Evolutionary conservation across 495 filamentous ascomycete genomes (phyloP).

Genomic region (Hypomontagnella submonticulosa): DNA sequence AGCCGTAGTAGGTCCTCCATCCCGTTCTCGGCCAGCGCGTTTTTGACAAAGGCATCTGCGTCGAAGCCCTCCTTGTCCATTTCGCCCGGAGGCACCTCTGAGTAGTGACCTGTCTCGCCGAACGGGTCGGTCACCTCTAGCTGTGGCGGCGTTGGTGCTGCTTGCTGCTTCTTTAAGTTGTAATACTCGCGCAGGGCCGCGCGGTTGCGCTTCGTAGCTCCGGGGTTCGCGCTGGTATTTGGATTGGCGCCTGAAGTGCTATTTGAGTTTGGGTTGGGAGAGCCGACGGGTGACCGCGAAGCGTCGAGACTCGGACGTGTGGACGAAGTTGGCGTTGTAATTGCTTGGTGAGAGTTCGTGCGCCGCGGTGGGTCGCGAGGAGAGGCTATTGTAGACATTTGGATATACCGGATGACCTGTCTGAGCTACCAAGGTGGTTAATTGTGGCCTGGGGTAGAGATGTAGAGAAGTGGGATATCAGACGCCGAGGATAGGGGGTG

Average conservation of each 20-base stretch:
- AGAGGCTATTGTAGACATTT: slow-evolving; percentile 83
- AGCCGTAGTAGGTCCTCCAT: slow-evolving; percentile 71
- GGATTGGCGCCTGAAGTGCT: slow-evolving; percentile 58
- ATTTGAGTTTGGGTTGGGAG: slow-evolving; percentile 62
- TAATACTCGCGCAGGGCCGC: slow-evolving; percentile 95
- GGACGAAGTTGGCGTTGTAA: slow-evolving; percentile 73
- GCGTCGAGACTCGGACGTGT: slow-evolving; percentile 78
- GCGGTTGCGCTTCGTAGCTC: slow-evolving; percentile 61
- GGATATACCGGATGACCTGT: slow-evolving; percentile 8
- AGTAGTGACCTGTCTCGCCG: slow-evolving; percentile 45
- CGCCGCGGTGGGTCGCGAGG: slow-evolving; percentile 67
- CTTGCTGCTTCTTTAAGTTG: slow-evolving; percentile 70
- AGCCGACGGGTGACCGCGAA: slow-evolving; percentile 61
- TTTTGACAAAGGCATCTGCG: slow-evolving; percentile 67
- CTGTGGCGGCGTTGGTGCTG: slow-evolving; percentile 45
- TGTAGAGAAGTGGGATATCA: background rate
- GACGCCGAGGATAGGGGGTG: background rate
- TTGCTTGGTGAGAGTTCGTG: slow-evolving; percentile 50
- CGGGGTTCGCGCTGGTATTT: slow-evolving; percentile 56
- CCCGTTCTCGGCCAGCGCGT: slow-evolving; percentile 70
- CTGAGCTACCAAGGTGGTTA: background rate
- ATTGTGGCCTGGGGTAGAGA: background rate
- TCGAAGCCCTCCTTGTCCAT: slow-evolving; percentile 69
- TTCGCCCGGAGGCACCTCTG: slow-evolving; percentile 56
- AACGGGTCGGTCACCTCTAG: slow-evolving; percentile 54